Base-by-base conservation (phyloP, 1,284 basidiomycete species). In the Austroboletus olivaceoglutinosus region DNA sequence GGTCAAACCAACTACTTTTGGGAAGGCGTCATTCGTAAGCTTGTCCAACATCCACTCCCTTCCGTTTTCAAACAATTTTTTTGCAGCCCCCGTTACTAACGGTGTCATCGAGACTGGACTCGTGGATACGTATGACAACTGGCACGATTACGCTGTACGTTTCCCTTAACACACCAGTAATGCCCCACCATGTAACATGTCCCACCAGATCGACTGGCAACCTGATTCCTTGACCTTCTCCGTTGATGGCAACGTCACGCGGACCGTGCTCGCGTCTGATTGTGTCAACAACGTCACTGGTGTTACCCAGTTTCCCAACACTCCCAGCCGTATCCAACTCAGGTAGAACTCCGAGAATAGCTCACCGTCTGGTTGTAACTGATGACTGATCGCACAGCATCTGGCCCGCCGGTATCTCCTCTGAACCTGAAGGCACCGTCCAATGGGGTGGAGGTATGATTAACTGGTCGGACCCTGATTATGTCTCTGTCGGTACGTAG, bases 1-100 rank as follows among this genome's bases (percentile, higher is more conserved):
- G 89, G 75, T 5, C 90, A 93, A 70, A 83, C 81, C 43, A 92
- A 92, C 67, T 86, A 74, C 62, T 92, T 86, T 71, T 89, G 85
- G 85, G 81, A 91, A 64, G 88, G 87, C 36, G 52, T 76, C 45
- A 81, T 90, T 58, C 85, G 86, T 89, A 64, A 64, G 87, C 76
- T 21, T 45, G 25, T 18, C 22, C 21, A 23, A 21, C 4, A 23
- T 16, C 11, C 10, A 15, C 8, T 11, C 3, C 21, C 38, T 43
- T 49, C 34, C 30, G n/a, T 38, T 50, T 19, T 40, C 33, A 22
- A 18, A 45, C 7, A 8, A 38, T 5, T 12, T 2, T 11, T 21
- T 31, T 30, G 53, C 66, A 73, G 75, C 77, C 7, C 50, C 62
- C 11, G 54, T 65, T 48, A 82, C 70, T 41, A 69, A 77, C 33